Percentiles rank a stretch among this genome's conserved stretches.
Conservation (phyloP, 2,329 filamentous ascomycete species). For the Davidsoniella virescens region DNA sequence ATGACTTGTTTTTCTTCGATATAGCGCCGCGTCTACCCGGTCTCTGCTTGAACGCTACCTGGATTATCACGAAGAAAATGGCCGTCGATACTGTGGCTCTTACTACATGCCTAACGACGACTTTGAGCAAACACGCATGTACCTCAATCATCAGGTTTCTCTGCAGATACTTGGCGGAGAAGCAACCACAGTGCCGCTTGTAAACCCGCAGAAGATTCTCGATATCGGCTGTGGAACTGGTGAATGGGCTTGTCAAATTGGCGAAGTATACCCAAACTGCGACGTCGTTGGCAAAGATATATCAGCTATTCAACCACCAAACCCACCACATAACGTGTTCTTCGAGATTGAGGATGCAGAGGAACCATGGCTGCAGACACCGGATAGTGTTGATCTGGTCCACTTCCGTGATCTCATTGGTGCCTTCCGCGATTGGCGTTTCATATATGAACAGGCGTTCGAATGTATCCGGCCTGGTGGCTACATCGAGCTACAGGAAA, state of each 20-base stretch:
- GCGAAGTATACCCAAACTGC: constrained; percentile 34
- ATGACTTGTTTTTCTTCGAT: constrained; percentile 4
- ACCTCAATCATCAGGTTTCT: constrained; percentile 47
- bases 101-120: constrained; percentile 55
- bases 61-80: constrained; percentile 43
- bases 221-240: constrained; percentile 45
- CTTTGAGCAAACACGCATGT: constrained; percentile 44
- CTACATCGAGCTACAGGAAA: constrained; percentile 40
- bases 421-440: constrained; percentile 38
- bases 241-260: constrained; percentile 35
- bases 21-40: constrained; percentile 28
- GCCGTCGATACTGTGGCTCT: constrained; percentile 42
- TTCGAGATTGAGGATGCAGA: constrained; percentile 46
- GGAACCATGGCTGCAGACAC: constrained; percentile 37
- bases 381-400: constrained; percentile 37
- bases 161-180: constrained; percentile 32
- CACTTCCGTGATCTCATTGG: constrained; percentile 40
- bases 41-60: constrained; percentile 35
- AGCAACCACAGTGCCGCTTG: constrained; percentile 27
- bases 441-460: constrained; percentile 36
- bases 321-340: constrained; percentile 40
- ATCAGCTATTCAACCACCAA: constrained; percentile 38
- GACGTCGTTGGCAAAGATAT: constrained; percentile 44
- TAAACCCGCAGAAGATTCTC: constrained; percentile 28
- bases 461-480: constrained; percentile 39